A percentile compares a stretch with the other conserved stretches of the same genome.
Evolutionary conservation across 306 rosid species (phyloP).

Genomic region (Sicyos baderoa): DNA sequence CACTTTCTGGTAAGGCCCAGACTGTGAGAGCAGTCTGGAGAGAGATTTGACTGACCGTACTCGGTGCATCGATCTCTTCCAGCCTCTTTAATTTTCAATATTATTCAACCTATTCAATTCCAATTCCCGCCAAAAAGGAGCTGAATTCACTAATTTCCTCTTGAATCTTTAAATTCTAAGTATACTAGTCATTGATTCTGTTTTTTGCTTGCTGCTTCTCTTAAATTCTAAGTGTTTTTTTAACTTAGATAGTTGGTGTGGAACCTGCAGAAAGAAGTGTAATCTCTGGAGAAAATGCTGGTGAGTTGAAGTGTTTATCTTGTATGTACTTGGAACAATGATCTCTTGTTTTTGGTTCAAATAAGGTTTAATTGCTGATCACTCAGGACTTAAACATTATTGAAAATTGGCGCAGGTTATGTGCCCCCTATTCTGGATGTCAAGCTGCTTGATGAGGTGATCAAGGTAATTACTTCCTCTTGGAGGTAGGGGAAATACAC

Average conservation of each 20-base stretch:
- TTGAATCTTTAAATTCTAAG: neutral
- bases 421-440: conserved; percentile 75
- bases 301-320: conserved; percentile 30
- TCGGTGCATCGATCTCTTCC: neutral
- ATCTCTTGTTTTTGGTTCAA: conserved; percentile 23
- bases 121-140: neutral
- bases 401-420: conserved; percentile 51
- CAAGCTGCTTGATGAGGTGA: conserved; percentile 80
- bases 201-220: neutral
- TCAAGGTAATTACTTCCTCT: conserved; percentile 54
- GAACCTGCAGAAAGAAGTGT: conserved; percentile 87
- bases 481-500: neutral
- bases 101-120: neutral
- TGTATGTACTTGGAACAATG: neutral
- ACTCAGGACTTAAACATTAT: conserved; percentile 17
- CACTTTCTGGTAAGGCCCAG: neutral
- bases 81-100: neutral
- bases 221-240: neutral
- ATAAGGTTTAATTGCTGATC: conserved; percentile 14
- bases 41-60: neutral
- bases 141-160: neutral
- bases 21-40: neutral
- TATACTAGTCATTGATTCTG: neutral
- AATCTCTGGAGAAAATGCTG: conserved; percentile 70
- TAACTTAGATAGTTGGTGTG: conserved; percentile 74